Evolutionary conservation across 345 rosid species (phyloP), one percentile per base, ranked within the genome.

Genomic region (Eucalyptus pauciflora): DNA sequence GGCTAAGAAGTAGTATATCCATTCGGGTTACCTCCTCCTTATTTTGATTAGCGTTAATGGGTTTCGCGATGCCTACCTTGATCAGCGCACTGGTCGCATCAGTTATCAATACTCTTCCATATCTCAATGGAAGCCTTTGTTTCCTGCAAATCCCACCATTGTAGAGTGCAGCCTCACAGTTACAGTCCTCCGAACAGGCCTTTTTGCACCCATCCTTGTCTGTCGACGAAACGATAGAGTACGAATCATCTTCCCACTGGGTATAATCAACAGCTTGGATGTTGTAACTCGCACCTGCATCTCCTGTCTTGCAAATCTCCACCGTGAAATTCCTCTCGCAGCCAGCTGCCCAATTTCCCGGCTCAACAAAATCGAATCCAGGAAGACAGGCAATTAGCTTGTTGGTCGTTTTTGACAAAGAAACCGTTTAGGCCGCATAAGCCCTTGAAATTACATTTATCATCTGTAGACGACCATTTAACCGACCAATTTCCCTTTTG

Each of bases 161-260:
- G 48, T 41, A 92, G 13, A 91, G 83, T 3, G 90, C 93, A n/a
- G 89, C 94, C 86, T 92, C 89, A 6, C 94, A 92, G 76, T 88
- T 89, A 27, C 89, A 86, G 45, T 92, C 91, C 41, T 69, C 88
- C 64, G 50, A 46, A 51, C 93, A 92, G 13, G 90, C 92, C 67
- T 86, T 31, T 6, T 3, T 10, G 24, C 93, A 92, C 6, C 79
- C 86, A 29, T 88, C 90, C 27, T 88, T 56, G 2, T n/a, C 58
- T 58, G 58, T 33, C 7, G 50, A 25, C 1, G 52, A 14, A 25
- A 86, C 2, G 13, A 6, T 43, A 1, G 86, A 86, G 88, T 87
- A 91, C 6, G 91, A 12, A 87, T 1, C 25, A 60, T 90, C 89
- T 88, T 88, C 88, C 92, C 90, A 92, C 0, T 0, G 6, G 2